These are phyloP conservation scores for Plectranthus barbatus DNA, from an alignment of 257 asterid genomes.

Conservation along the genomic window DNA sequence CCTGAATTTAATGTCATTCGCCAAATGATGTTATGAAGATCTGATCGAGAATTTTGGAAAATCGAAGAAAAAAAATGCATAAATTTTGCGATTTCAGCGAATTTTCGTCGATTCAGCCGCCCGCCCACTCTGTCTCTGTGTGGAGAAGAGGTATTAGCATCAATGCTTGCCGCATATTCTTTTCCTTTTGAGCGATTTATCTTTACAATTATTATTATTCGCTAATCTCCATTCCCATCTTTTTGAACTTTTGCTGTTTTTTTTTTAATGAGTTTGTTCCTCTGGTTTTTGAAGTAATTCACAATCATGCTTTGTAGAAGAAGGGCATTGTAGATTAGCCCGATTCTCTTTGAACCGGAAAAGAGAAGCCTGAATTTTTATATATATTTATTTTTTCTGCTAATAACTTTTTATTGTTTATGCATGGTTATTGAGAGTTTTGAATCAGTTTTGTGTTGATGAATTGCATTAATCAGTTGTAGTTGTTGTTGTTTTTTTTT, in stretches of 20 bases:
- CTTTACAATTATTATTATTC: not conserved
- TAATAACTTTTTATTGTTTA: not conserved
- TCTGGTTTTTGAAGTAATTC: not conserved
- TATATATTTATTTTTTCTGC: not conserved
- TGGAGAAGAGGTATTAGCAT: not conserved
- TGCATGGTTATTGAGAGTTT: not conserved
- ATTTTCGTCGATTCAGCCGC: not conserved
- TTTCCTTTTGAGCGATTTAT: not conserved
- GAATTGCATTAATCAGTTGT: not conserved
- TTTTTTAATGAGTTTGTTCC: not conserved
- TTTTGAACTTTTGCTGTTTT: not conserved
- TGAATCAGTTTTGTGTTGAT: not conserved
- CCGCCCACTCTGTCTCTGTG: not conserved
- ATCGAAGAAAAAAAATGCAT: not conserved
- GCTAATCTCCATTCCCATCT: conserved; percentile 1
- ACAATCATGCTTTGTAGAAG: not conserved
- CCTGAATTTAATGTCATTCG: not conserved
- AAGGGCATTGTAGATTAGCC: not conserved
- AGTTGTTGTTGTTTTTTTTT: too few relatives aligned
- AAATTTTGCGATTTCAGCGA: not conserved
- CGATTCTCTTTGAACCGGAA: not conserved
- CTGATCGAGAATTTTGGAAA: not conserved
- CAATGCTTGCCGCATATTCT: not conserved
- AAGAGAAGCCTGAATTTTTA: not conserved
- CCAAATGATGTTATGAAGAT: not conserved